These are phyloP conservation scores for Pichia sp. DNA, from an alignment of 1,139 yeast genomes.

Conservation along the genomic window DNA sequence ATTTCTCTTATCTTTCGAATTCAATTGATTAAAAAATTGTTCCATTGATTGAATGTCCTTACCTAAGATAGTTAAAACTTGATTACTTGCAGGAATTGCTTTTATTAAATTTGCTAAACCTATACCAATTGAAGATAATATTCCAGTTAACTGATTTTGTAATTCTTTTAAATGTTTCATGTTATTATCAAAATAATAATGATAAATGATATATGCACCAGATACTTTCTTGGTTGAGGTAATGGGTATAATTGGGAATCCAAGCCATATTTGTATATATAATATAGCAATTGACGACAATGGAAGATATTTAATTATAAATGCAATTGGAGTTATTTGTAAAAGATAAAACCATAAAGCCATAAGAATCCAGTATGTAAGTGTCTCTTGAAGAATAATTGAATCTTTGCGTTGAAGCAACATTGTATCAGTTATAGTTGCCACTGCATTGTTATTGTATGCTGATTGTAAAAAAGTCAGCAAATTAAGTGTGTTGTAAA, in stretches of 20 bases:
- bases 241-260: constrained; percentile 35
- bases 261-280: constrained; percentile 46
- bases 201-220: constrained; percentile 15
- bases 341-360: constrained; percentile 35
- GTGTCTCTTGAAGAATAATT: constrained; percentile 33
- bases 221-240: constrained; percentile 7
- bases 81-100: constrained; percentile 1
- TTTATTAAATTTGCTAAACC: not conserved
- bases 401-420: constrained; percentile 4
- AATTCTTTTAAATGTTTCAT: constrained; percentile 5
- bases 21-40: not conserved
- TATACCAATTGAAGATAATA: not conserved
- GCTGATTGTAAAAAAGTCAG: not conserved
- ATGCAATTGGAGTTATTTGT: constrained; percentile 28
- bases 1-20: not conserved
- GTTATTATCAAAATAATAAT: constrained; percentile 12
- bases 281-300: constrained; percentile 40
- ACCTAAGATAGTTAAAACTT: not conserved
- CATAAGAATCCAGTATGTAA: constrained; percentile 52
- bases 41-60: not conserved
- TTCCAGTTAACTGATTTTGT: not conserved
- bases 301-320: constrained; percentile 39
- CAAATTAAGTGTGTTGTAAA: constrained; percentile 2
- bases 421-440: constrained; percentile 10
- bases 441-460: not conserved